These are phyloP conservation scores for Fomitopsis schrenkii DNA, from an alignment of 1,284 basidiomycete species.

Conservation along the genomic window DNA sequence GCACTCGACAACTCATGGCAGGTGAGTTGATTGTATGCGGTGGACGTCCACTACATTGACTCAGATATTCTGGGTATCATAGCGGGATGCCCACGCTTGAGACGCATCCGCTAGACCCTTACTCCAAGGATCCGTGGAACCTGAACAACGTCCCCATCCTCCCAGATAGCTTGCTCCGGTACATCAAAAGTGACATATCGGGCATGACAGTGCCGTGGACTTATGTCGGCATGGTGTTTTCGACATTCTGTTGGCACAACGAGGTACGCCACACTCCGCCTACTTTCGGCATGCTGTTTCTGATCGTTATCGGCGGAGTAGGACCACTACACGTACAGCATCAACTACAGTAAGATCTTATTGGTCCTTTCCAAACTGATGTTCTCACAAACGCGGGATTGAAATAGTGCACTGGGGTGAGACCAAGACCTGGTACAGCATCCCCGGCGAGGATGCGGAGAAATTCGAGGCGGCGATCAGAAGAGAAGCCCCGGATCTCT, in stretches of 20 bases:
- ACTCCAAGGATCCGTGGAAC: slow-evolving; percentile 95
- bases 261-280: slow-evolving; percentile 55
- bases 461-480: slow-evolving; percentile 97
- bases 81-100: slow-evolving; percentile 96
- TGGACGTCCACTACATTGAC: slow-evolving; percentile 5
- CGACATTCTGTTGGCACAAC: slow-evolving; percentile 99
- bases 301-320: slow-evolving; percentile 27
- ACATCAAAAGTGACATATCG: slow-evolving; percentile 98
- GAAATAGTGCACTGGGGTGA: slow-evolving; percentile 95
- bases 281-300: neutral
- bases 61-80: slow-evolving; percentile 8
- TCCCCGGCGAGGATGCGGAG: slow-evolving; percentile 91
- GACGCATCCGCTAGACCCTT: slow-evolving; percentile 83
- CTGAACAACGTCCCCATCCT: slow-evolving; percentile 95
- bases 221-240: slow-evolving; percentile 99
- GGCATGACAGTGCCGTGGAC: slow-evolving; percentile 99
- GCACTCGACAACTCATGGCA: slow-evolving; percentile 96
- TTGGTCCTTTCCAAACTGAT: neutral
- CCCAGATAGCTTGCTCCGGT: slow-evolving; percentile 82
- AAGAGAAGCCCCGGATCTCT: slow-evolving; percentile 95
- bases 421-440: slow-evolving; percentile 99
- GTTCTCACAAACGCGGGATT: slow-evolving; percentile 9
- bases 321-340: slow-evolving; percentile 98
- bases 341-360: slow-evolving; percentile 82
- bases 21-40: slow-evolving; percentile 43